Percentiles rank a stretch among this genome's conserved stretches.
These are phyloP conservation scores for Penicillium paxilli DNA, from an alignment of 495 filamentous ascomycete genomes.

Conservation along the genomic window DNA sequence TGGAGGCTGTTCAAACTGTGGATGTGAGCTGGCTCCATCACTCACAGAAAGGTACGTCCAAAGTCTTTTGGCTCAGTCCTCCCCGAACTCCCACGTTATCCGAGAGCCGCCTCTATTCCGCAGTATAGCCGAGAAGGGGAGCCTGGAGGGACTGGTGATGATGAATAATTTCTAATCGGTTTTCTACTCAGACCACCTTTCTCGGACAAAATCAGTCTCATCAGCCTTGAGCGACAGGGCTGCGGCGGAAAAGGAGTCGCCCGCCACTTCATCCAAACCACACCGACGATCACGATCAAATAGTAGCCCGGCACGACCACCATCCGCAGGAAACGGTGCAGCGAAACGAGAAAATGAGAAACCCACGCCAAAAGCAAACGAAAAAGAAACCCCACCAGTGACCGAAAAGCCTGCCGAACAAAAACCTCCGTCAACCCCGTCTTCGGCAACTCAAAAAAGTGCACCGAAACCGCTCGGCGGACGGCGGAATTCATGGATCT, in stretches of 20 bases:
- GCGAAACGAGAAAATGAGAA: conserved; percentile 8
- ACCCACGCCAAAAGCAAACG: conserved; percentile 17
- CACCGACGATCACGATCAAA: conserved; percentile 26
- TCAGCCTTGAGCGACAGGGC: conserved; percentile 31
- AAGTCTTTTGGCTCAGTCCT: neutral
- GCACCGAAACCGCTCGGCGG: conserved; percentile 43
- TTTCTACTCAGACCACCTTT: conserved; percentile 31
- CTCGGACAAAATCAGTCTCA: conserved; percentile 41
- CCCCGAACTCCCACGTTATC: no score
- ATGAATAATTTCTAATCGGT: neutral
- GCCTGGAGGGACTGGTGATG: no score
- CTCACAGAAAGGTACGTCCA: conserved; percentile 57
- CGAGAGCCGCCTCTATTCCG: no score
- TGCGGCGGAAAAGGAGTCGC: conserved; percentile 18
- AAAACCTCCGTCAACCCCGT: conserved; percentile 21
- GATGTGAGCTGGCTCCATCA: conserved; percentile 73
- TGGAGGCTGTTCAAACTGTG: conserved; percentile 66
- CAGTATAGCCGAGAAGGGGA: no score
- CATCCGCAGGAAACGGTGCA: conserved; percentile 11
- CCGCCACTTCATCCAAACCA: conserved; percentile 16
- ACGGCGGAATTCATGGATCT: conserved; percentile 84
- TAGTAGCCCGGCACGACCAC: conserved; percentile 22
- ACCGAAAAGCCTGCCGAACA: conserved; percentile 21
- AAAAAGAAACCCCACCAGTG: conserved; percentile 12
- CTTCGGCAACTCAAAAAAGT: conserved; percentile 30